Conservation (phyloP, 306 rosid species). For the Oemleria cerasiformis region DNA sequence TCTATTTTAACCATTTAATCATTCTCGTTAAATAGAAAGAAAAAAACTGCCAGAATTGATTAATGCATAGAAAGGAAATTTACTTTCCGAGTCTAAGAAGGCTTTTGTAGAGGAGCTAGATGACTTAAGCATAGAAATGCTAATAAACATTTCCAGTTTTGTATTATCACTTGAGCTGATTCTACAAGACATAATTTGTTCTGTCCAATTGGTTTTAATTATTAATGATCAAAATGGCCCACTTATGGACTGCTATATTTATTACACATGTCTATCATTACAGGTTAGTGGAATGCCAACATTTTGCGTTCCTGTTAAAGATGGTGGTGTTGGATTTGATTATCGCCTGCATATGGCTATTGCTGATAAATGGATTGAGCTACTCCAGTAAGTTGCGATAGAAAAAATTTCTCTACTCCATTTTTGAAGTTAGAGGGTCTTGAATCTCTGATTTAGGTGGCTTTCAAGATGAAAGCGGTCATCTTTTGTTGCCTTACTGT, state of each 20-base stretch:
- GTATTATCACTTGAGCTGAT: neutral
- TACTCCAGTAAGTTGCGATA: conserved; percentile 63
- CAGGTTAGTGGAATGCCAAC: conserved; percentile 99
- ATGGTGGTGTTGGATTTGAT: conserved; percentile 93
- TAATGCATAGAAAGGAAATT: neutral
- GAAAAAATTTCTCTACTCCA: neutral
- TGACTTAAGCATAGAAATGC: neutral
- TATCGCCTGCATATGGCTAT: conserved; percentile 96
- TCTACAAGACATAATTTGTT: neutral
- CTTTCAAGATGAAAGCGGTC: neutral
- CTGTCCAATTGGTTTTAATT: neutral
- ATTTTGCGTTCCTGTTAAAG: conserved; percentile 79
- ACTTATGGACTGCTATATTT: neutral
- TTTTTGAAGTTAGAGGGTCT: neutral
- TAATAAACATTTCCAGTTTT: neutral
- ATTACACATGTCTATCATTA: conserved; percentile 24
- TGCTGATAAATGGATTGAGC: conserved; percentile 98
- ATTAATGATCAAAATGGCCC: conserved; percentile 9
- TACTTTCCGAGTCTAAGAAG: neutral
- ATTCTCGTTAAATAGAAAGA: neutral
- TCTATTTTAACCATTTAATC: neutral
- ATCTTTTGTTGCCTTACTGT: neutral
- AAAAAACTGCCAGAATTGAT: neutral
- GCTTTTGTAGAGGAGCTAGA: neutral
- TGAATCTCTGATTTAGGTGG: conserved; percentile 3